phyloP scores from a whole-genome alignment of 805 yeast genomes.

The Cyberlindnera xylosilytica region DNA sequence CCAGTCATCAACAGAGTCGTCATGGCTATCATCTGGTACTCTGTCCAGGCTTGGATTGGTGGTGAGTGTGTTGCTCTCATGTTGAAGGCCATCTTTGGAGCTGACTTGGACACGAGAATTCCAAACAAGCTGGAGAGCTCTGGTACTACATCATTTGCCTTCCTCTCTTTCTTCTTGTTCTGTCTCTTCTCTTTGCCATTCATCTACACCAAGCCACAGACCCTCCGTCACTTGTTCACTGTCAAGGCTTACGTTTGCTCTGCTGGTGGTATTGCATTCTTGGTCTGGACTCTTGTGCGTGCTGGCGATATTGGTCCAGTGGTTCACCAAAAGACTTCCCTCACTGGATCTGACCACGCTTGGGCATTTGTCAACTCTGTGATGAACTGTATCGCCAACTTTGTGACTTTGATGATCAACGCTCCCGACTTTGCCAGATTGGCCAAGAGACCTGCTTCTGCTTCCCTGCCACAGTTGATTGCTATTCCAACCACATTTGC shows the following conservation, averaged over 20 bases:
- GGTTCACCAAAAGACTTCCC: constrained; percentile 49
- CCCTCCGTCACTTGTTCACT: constrained; percentile 79
- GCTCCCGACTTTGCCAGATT: constrained; percentile 90
- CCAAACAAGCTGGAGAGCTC: constrained; percentile 58
- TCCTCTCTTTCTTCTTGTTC: constrained; percentile 74
- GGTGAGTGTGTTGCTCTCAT: constrained; percentile 78
- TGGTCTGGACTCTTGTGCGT: constrained; percentile 80
- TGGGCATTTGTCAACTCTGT: constrained; percentile 83
- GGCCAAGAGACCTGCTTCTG: constrained; percentile 53
- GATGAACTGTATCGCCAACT: constrained; percentile 82
- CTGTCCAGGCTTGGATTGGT: constrained; percentile 84
- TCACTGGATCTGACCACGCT: constrained; percentile 59
- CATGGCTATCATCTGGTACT: constrained; percentile 85
- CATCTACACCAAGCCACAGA: constrained; percentile 78
- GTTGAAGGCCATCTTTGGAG: constrained; percentile 74
- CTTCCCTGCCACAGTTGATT: constrained; percentile 54
- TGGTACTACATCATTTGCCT: constrained; percentile 67
- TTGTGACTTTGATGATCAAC: constrained; percentile 81
- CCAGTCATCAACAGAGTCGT: constrained; percentile 86
- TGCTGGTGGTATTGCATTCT: constrained; percentile 76
- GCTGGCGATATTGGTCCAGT: constrained; percentile 80
- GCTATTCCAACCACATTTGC: constrained; percentile 79
- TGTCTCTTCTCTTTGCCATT: constrained; percentile 81
- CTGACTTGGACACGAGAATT: constrained; percentile 56
- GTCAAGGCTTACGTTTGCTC: constrained; percentile 78